Conservation (phyloP, 2,329 filamentous ascomycete genomes). For the Beauveria rudraprayagi region DNA sequence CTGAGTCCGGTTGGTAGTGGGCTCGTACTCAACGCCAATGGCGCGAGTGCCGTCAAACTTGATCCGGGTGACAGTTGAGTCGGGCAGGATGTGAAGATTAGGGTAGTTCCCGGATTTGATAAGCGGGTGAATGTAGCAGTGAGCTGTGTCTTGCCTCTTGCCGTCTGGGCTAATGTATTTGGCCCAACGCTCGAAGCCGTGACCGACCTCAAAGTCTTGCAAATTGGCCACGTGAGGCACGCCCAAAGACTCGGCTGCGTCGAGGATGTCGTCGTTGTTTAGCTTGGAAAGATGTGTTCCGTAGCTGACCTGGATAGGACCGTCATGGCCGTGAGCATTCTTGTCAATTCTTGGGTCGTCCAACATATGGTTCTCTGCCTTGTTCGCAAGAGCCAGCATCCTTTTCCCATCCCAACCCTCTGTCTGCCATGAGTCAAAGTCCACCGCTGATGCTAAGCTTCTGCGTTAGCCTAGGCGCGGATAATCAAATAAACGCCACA, state of each 20-base stretch:
- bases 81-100: conserved; percentile 46
- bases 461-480: not conserved
- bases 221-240: conserved; percentile 40
- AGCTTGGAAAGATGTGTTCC: conserved; percentile 32
- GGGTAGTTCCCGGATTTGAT: conserved; percentile 37
- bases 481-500: not conserved
- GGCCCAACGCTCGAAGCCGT: conserved; percentile 29
- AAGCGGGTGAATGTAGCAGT: conserved; percentile 44
- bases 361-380: conserved; percentile 42
- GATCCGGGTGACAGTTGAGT: conserved; percentile 45
- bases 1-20: not conserved
- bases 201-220: conserved; percentile 33
- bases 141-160: conserved; percentile 44
- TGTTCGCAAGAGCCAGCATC: conserved; percentile 41
- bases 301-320: conserved; percentile 42
- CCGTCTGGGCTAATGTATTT: conserved; percentile 42
- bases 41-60: conserved; percentile 41
- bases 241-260: conserved; percentile 38
- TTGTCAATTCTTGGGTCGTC: conserved; percentile 23
- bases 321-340: conserved; percentile 36
- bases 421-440: conserved; percentile 45
- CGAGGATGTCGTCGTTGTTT: conserved; percentile 39
- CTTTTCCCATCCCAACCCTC: conserved; percentile 43
- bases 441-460: conserved; percentile 14
- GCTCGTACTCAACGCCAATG: conserved; percentile 44